Conservation (phyloP, 768 basidiomycete genomes). For the Lactarius sp. region DNA sequence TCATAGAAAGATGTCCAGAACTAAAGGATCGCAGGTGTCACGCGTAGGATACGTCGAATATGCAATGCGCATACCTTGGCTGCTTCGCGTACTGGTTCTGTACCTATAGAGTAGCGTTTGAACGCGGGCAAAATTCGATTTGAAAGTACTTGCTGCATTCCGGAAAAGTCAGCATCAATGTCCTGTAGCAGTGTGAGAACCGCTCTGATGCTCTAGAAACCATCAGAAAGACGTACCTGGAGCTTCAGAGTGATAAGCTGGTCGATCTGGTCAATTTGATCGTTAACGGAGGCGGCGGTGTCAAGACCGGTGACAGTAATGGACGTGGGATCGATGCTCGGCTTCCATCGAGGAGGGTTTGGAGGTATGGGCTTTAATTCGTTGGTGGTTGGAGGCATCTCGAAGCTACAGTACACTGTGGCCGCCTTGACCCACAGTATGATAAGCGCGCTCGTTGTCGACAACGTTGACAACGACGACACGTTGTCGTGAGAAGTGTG, state of each 20-base stretch:
- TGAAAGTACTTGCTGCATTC: conserved; percentile 80
- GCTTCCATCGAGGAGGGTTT: conserved; percentile 65
- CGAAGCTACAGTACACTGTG: not conserved
- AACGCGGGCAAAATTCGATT: conserved; percentile 81
- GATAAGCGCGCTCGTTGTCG: not conserved
- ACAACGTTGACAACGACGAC: not conserved
- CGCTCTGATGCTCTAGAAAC: not conserved
- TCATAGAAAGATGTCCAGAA: conserved; percentile 98
- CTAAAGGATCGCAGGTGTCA: conserved; percentile 36
- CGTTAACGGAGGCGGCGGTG: conserved; percentile 58
- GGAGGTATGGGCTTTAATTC: conserved; percentile 45
- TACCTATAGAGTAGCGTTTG: conserved; percentile 82
- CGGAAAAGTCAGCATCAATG: conserved; percentile 90
- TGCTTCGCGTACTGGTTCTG: conserved; percentile 84
- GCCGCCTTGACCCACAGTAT: not conserved
- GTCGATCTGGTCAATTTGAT: conserved; percentile 93
- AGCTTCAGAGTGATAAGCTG: conserved; percentile 90
- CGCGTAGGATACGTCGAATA: not conserved
- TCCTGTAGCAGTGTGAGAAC: conserved; percentile 43
- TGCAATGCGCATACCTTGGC: conserved; percentile 55
- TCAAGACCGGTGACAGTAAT: conserved; percentile 73
- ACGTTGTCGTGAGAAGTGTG: not conserved
- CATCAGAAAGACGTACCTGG: conserved; percentile 47
- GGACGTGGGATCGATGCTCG: conserved; percentile 54
- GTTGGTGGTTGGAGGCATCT: conserved; percentile 3